Evolutionary conservation across 2,329 filamentous ascomycete genomes (phyloP), one percentile per base, ranked within the genome.

Genomic region (Neopestalotiopsis sp.): DNA sequence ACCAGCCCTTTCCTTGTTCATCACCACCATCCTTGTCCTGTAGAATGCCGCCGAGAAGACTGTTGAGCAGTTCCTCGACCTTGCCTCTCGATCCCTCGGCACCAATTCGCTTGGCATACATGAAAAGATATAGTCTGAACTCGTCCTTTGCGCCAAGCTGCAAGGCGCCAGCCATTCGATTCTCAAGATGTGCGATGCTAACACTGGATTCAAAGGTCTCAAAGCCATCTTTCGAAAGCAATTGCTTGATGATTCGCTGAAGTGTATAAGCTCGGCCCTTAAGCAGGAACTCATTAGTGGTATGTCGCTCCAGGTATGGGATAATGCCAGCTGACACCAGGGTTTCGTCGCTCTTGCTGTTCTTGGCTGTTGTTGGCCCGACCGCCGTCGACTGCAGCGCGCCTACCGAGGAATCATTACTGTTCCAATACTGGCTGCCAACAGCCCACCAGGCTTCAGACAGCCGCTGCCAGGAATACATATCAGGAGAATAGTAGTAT

Each of bases 391-490:
- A 90, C 72, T 94, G 91, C 49, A 97, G 81, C 65, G 94, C 93
- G 62, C 92, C 91, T 66, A 97, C 90, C 0, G 94, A 94, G 1
- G 94, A 94, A 76, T 98, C 96, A 66, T 94, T 97, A 0, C 94
- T 97, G 80, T 99, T 98, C 97, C 96, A 99, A 79, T 99, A 99
- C 78, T 99, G 96, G 74, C 94, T 97, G 20, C 95, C 95, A 0
- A 98, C 94, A 0, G 95, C 95, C 94, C 96, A 99, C 96, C 96
- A 99, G 1, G 94, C 89, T 78, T 99, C 97, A 2, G 94, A 97
- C n/a, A 99, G 85, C 10, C 95, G 90, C 80, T 98, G 95, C 96
- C 96, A 99, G 7, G 91, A 89, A 79, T 90, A 95, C 91, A 99
- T 93, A 20, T 88, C 86, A 0, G 92, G 89, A 1, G 93, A 93